phyloP scores from a whole-genome alignment of 1,139 yeast species.

The Blastobotrys indianensis region DNA sequence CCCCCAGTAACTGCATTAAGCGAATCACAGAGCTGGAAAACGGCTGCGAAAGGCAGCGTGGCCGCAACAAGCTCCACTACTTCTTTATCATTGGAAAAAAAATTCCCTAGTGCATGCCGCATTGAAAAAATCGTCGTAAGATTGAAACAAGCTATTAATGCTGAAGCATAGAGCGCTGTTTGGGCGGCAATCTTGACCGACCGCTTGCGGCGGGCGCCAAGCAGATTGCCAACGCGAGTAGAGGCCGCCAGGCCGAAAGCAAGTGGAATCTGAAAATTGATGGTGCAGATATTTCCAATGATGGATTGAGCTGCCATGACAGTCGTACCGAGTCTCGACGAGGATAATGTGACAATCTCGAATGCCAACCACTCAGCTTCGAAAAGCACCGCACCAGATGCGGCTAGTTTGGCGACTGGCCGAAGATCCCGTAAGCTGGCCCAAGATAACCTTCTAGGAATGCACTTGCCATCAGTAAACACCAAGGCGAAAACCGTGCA shows the following conservation, averaged over 20 bases:
- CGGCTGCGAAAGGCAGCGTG: conserved; percentile 68
- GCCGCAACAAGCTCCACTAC: conserved; percentile 47
- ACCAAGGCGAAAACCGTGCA: conserved; percentile 47
- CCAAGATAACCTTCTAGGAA: conserved; percentile 56
- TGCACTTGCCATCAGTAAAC: conserved; percentile 62
- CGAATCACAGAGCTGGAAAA: conserved; percentile 74
- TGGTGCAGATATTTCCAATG: conserved; percentile 71
- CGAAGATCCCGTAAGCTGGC: conserved; percentile 49
- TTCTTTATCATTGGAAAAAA: conserved; percentile 61
- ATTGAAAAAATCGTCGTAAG: conserved; percentile 48
- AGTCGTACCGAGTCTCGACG: conserved; percentile 74
- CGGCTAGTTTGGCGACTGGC: conserved; percentile 59
- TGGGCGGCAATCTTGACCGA: conserved; percentile 61
- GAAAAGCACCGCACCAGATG: conserved; percentile 80
- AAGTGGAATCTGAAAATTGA: conserved; percentile 82
- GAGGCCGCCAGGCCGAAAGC: conserved; percentile 84
- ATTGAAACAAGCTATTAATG: conserved; percentile 52
- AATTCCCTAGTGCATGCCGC: conserved; percentile 49
- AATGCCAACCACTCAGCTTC: conserved; percentile 84
- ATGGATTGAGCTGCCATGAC: conserved; percentile 89
- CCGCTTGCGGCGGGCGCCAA: conserved; percentile 67
- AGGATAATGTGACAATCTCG: conserved; percentile 64
- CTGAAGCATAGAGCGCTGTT: conserved; percentile 53
- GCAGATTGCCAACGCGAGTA: conserved; percentile 80
- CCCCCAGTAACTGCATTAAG: conserved; percentile 80